Conservation (phyloP, 805 yeast species). For the Saccharomycodes ludwigii region DNA sequence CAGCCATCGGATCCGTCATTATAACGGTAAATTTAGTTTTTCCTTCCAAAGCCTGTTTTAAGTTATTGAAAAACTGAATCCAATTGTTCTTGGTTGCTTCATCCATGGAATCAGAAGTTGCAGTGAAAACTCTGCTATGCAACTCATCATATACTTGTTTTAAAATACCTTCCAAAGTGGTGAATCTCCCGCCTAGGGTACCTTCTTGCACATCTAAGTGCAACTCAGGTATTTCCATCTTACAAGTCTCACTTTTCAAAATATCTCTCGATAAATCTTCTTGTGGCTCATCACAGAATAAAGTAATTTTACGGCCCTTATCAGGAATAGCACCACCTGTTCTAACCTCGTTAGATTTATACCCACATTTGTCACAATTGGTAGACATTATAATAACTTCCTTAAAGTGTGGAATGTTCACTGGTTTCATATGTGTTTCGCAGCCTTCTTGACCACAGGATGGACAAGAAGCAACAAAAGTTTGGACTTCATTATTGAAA, state of each 20-base stretch:
- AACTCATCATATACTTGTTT: conserved; percentile 85
- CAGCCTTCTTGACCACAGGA: conserved; percentile 63
- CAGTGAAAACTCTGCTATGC: conserved; percentile 69
- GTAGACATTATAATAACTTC: conserved; percentile 96
- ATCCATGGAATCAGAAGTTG: conserved; percentile 88
- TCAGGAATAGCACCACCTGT: conserved; percentile 96
- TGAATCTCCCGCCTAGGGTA: conserved; percentile 94
- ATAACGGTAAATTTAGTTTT: conserved; percentile 63
- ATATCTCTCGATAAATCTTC: conserved; percentile 93
- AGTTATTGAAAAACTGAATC: conserved; percentile 60
- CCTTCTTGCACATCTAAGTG: conserved; percentile 88
- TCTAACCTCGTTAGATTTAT: conserved; percentile 93
- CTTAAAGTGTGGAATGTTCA: conserved; percentile 94
- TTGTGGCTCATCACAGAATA: conserved; percentile 57
- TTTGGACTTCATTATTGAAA: conserved; percentile 80
- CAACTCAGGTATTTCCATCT: conserved; percentile 74
- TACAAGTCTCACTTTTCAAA: conserved; percentile 88
- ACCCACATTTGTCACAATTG: conserved; percentile 84
- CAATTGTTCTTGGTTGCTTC: conserved; percentile 66
- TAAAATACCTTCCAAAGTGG: conserved; percentile 89
- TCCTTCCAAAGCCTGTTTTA: conserved; percentile 74
- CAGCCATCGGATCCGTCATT: conserved; percentile 92
- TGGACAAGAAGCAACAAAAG: conserved; percentile 86
- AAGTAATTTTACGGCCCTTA: conserved; percentile 61
- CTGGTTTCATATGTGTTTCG: conserved; percentile 92